Conservation (phyloP, 495 filamentous ascomycete genomes). For the Cercophora newfieldiana region DNA sequence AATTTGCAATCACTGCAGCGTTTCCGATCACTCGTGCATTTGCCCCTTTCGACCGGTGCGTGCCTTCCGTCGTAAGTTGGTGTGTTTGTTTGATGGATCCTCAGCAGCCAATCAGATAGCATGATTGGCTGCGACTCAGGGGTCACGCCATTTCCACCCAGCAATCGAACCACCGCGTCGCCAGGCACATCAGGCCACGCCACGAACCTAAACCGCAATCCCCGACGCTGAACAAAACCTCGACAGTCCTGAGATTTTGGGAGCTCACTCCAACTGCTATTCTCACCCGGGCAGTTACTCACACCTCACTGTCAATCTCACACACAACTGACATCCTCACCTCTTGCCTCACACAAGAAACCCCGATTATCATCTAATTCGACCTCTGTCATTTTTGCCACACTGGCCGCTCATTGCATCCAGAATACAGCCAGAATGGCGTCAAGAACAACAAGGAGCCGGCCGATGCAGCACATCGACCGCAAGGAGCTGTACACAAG, state of each 20-base stretch:
- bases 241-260: not conserved
- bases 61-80: not conserved
- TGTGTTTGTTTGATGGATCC: constrained; percentile 3
- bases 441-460: constrained; percentile 20
- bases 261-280: not conserved
- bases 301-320: not conserved
- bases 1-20: not conserved
- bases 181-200: constrained; percentile 2
- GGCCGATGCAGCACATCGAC: constrained; percentile 61
- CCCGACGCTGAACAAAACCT: not conserved
- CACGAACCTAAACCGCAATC: not conserved
- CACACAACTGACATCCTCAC: too few species aligned
- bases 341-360: too few species aligned
- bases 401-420: too few species aligned
- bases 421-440: constrained; percentile 29
- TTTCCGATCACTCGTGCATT: not conserved
- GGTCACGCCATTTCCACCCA: not conserved
- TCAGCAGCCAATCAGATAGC: not conserved
- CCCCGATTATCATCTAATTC: too few species aligned
- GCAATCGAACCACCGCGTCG: constrained; percentile 6
- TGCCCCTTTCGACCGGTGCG: not conserved
- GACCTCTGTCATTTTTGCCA: too few species aligned
- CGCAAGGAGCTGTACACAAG: constrained; percentile 67
- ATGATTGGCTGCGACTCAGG: not conserved
- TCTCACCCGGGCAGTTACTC: not conserved